Conservation (phyloP, 306 rosid species). For the Citrullus colocynthis region DNA sequence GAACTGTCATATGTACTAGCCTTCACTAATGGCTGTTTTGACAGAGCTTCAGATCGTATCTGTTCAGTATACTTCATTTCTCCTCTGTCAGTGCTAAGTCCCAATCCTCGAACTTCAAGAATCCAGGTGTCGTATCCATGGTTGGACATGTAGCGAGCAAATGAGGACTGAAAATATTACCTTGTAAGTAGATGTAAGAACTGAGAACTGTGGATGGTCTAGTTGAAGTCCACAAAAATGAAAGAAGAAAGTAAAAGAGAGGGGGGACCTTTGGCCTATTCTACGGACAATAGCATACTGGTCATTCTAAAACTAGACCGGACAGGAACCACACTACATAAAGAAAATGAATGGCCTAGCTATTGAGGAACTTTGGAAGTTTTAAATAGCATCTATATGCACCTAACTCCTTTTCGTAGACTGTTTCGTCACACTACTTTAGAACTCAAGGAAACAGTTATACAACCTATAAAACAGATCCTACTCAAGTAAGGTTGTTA, state of each 20-base stretch:
- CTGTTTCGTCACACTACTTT: neutral
- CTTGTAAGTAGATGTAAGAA: conserved; percentile 4
- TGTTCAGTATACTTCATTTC: conserved; percentile 13
- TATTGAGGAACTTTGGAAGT: neutral
- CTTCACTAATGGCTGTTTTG: neutral
- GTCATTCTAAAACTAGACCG: neutral
- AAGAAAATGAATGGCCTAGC: neutral
- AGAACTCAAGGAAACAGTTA: neutral
- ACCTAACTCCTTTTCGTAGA: neutral
- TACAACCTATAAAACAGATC: neutral
- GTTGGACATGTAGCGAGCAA: conserved; percentile 68
- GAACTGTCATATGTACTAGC: conserved; percentile 16
- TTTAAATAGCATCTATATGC: neutral
- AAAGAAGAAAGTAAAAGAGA: neutral
- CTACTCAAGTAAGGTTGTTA: neutral
- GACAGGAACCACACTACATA: neutral
- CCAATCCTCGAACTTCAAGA: conserved; percentile 84
- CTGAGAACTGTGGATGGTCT: neutral
- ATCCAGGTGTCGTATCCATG: conserved; percentile 91
- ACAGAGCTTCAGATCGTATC: neutral
- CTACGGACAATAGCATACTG: neutral
- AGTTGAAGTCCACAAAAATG: neutral
- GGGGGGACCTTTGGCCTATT: neutral
- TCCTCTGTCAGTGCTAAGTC: conserved; percentile 44
- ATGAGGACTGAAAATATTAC: conserved; percentile 49